Evolutionary conservation across 2,329 filamentous ascomycete genomes (phyloP).

Genomic region (Orbilia ellipsospora): DNA sequence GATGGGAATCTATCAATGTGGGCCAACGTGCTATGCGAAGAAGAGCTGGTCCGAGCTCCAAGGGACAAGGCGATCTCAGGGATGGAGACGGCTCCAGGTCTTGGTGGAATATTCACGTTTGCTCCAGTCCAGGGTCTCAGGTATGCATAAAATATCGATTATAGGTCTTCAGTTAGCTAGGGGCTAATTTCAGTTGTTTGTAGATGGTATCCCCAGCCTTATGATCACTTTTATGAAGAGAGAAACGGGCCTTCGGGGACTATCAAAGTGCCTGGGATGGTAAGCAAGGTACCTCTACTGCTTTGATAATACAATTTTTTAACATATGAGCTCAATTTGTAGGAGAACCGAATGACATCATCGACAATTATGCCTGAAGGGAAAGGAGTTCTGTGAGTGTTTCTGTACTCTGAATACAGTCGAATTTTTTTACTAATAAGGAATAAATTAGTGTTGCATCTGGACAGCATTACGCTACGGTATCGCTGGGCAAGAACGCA

Average conservation of each 20-base stretch:
- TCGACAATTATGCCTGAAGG: slow-evolving; percentile 52
- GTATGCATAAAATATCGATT: slow-evolving; percentile 14
- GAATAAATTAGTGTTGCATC: slow-evolving; percentile 38
- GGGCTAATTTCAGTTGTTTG: slow-evolving; percentile 8
- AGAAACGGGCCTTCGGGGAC: slow-evolving; percentile 45
- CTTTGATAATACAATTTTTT: background rate
- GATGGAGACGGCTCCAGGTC: slow-evolving; percentile 43
- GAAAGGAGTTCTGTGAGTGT: slow-evolving; percentile 36
- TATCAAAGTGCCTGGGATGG: slow-evolving; percentile 45
- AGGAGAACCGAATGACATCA: slow-evolving; percentile 54
- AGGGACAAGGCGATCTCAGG: slow-evolving; percentile 48
- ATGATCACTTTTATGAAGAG: slow-evolving; percentile 52
- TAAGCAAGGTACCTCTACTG: slow-evolving; percentile 9
- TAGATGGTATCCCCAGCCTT: slow-evolving; percentile 51
- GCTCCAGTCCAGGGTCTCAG: slow-evolving; percentile 48
- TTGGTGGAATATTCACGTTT: slow-evolving; percentile 47
- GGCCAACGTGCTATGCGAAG: slow-evolving; percentile 39
- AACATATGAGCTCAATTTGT: background rate
- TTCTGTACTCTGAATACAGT: background rate
- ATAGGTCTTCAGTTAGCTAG: background rate
- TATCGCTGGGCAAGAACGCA: slow-evolving; percentile 39
- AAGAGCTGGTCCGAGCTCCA: slow-evolving; percentile 34
- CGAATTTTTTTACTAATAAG: background rate
- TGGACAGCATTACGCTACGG: slow-evolving; percentile 33
- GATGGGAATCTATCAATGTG: slow-evolving; percentile 45